These are phyloP conservation scores for Phoma sp. DNA, from an alignment of 2,329 filamentous ascomycete genomes.

Conservation along the genomic window DNA sequence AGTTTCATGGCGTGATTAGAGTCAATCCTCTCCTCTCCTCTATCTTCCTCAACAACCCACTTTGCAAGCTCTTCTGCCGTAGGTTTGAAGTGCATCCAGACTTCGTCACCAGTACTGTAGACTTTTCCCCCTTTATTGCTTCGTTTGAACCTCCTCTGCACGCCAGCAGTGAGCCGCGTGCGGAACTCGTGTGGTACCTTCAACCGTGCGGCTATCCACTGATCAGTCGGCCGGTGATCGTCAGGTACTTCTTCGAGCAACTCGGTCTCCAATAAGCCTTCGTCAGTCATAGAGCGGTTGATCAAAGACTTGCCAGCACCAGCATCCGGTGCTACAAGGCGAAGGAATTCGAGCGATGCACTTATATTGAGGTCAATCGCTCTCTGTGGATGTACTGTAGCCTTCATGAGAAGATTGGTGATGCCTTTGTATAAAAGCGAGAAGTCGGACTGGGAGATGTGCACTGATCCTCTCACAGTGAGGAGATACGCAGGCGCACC, in stretches of 20 bases:
- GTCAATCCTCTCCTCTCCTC: slow-evolving; percentile 31
- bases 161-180: slow-evolving; percentile 56
- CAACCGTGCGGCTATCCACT: slow-evolving; percentile 65
- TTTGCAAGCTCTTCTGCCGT: slow-evolving; percentile 33
- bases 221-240: slow-evolving; percentile 63
- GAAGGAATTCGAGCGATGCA: slow-evolving; percentile 68
- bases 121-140: slow-evolving; percentile 44
- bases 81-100: slow-evolving; percentile 61
- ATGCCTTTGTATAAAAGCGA: slow-evolving; percentile 68
- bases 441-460: slow-evolving; percentile 72
- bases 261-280: slow-evolving; percentile 58
- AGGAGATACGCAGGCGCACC: slow-evolving; percentile 56
- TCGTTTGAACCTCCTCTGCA: slow-evolving; percentile 49
- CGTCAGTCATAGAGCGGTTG: slow-evolving; percentile 61
- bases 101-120: slow-evolving; percentile 55
- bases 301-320: slow-evolving; percentile 53
- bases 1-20: slow-evolving; percentile 20
- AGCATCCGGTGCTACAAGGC: slow-evolving; percentile 54
- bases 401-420: slow-evolving; percentile 67
- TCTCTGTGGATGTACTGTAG: slow-evolving; percentile 67
- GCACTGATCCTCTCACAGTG: slow-evolving; percentile 66
- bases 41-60: slow-evolving; percentile 32
- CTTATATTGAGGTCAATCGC: slow-evolving; percentile 70
- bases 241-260: slow-evolving; percentile 58
- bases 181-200: slow-evolving; percentile 66